Conservation (phyloP, 768 basidiomycete genomes). For the Phanerochaete carnosa region DNA sequence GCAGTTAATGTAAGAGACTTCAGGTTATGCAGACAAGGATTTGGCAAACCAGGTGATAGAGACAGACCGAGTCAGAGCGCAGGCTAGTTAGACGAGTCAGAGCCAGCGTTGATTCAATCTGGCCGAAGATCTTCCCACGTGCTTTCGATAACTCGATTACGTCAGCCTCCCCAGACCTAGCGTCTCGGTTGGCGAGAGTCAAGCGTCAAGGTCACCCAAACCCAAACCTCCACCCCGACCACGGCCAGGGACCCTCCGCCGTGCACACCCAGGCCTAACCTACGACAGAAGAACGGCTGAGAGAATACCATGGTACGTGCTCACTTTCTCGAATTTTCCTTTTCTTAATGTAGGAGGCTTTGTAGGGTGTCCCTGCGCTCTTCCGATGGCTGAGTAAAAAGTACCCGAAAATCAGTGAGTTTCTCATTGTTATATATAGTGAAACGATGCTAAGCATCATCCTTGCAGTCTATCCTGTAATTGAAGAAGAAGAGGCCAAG, state of each 20-base stretch:
- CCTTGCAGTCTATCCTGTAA: slow-evolving; percentile 63
- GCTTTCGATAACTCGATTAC: background rate
- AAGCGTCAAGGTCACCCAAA: background rate
- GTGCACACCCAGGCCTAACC: background rate
- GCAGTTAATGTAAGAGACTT: background rate
- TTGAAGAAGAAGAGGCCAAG: slow-evolving; percentile 79
- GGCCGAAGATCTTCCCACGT: background rate
- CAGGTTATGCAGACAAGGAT: background rate
- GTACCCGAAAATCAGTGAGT: slow-evolving; percentile 93
- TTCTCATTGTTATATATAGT: background rate
- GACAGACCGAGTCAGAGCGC: background rate
- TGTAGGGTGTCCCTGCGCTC: slow-evolving; percentile 92
- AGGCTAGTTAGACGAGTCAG: slow-evolving; percentile 6
- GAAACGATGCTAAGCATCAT: background rate
- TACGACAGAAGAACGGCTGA: background rate
- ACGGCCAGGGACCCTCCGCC: background rate
- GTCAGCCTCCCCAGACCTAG: slow-evolving; percentile 2
- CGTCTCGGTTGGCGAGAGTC: background rate
- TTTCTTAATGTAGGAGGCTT: background rate
- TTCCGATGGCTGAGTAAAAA: slow-evolving; percentile 99
- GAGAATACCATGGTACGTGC: slow-evolving; percentile 9
- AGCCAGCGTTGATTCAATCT: background rate
- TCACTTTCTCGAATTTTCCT: background rate
- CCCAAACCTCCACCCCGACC: slow-evolving; percentile 3
- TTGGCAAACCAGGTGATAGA: background rate